Evolutionary conservation across 2,329 filamentous ascomycete genomes (phyloP), one percentile per base, ranked within the genome.

Genomic region (Ascochyta viciae-villosae): DNA sequence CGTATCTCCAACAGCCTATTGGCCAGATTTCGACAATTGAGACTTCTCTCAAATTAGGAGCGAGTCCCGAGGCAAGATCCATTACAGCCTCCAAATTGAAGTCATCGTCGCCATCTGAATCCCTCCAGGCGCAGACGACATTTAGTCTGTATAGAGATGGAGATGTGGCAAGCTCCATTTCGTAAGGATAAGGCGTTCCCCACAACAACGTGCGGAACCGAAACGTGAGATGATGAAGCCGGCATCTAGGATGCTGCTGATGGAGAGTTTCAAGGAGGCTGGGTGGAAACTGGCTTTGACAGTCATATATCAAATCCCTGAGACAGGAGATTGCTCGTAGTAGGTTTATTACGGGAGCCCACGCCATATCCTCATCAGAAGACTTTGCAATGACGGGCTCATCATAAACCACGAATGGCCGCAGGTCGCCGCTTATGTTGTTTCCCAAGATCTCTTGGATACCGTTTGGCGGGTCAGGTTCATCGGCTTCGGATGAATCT

Each of bases 151-250:
- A 62, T 8, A 67, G 50, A 52, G 49, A 63, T 45, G 61, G 63
- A 15, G 55, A 66, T 33, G 62, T 66, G 34, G 63, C 63, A 51
- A 67, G 57, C 37, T 61, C 57, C 58, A 66, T 65, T 49, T 67
- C 63, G 42, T 65, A 66, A 26, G 60, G 57, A 57, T 65, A 58
- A 46, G 58, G 63, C 12, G 50, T 40, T n/a, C 51, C 63, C 63
- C 60, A 63, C 16, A 65, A 35, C 26, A 67, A 56, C 24, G 60
- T 63, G 19, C 60, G 62, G 46, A 66, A 64, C n/a, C 53, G 50
- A 22, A 66, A 66, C 23, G 60, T 58, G 33, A 58, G 60, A 51
- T 66, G 62, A 35, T 66, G 60, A 42, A 65, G 55, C 48, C 60
- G 50, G 39, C 62, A 66, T 34, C 33, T 38, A 52, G 62, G 62